Conservation (phyloP, 2,329 filamentous ascomycete genomes). For the Calycina herbarum region DNA sequence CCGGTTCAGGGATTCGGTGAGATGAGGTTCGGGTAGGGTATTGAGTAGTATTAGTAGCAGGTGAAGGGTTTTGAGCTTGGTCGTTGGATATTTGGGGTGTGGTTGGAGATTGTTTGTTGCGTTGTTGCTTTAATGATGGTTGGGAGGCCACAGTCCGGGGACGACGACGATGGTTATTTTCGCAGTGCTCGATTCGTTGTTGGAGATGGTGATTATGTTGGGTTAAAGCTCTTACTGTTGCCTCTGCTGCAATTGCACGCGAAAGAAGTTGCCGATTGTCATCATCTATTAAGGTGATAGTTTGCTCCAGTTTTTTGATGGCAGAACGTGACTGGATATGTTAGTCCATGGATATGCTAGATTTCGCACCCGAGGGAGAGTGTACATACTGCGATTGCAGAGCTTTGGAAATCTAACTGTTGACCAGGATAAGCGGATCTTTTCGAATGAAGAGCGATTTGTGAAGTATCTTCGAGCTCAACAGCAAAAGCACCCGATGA, state of each 20-base stretch:
- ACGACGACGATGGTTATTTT: slow-evolving; percentile 21
- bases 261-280: slow-evolving; percentile 28
- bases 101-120: slow-evolving; percentile 3
- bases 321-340: slow-evolving; percentile 26
- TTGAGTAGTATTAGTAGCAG: not conserved
- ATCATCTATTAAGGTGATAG: slow-evolving; percentile 32
- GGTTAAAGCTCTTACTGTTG: slow-evolving; percentile 27
- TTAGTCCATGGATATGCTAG: slow-evolving; percentile 6
- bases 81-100: not conserved
- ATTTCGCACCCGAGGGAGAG: not conserved
- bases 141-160: slow-evolving; percentile 11
- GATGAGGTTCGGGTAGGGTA: slow-evolving; percentile 1
- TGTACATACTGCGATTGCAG: slow-evolving; percentile 13
- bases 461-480: slow-evolving; percentile 34
- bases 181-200: slow-evolving; percentile 25
- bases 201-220: slow-evolving; percentile 30
- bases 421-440: slow-evolving; percentile 18
- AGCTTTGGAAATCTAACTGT: slow-evolving; percentile 14
- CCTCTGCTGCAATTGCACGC: slow-evolving; percentile 31
- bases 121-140: slow-evolving; percentile 6
- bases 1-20: not conserved
- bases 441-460: slow-evolving; percentile 15
- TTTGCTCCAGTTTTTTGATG: slow-evolving; percentile 29
- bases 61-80: not conserved
- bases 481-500: slow-evolving; percentile 28